phyloP scores from a whole-genome alignment of 176 grass and related monocot genomes.

The Thinopyrum elongatum region DNA sequence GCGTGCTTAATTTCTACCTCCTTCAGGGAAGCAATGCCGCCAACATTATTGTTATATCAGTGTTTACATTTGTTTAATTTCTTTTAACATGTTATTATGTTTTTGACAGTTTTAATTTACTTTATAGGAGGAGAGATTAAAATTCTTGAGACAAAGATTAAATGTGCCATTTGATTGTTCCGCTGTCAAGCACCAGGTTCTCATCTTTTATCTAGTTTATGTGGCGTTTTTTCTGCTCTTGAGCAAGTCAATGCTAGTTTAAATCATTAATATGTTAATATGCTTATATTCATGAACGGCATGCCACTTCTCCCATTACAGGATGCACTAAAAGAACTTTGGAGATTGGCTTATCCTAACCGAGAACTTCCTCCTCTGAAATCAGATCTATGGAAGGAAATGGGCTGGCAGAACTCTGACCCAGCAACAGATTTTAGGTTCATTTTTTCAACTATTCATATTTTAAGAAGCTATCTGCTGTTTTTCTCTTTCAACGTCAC shows the following conservation, averaged over 20 bases:
- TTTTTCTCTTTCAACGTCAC: slow-evolving; percentile 9
- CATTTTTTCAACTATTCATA: background rate
- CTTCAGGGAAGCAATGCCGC: background rate
- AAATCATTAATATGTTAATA: background rate
- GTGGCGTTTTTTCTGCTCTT: background rate
- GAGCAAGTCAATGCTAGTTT: slow-evolving; percentile 18
- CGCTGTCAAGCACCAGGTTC: slow-evolving; percentile 64
- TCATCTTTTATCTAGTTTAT: background rate
- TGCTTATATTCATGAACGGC: background rate
- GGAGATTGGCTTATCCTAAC: slow-evolving; percentile 73
- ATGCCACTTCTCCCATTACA: slow-evolving; percentile 32
- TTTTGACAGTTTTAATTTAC: slow-evolving; percentile 14
- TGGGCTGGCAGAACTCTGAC: slow-evolving; percentile 92
- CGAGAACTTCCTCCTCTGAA: slow-evolving; percentile 70
- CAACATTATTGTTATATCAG: background rate
- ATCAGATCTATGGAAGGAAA: slow-evolving; percentile 91
- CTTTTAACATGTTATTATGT: background rate
- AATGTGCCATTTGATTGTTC: slow-evolving; percentile 63
- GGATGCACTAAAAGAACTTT: slow-evolving; percentile 91
- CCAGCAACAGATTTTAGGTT: slow-evolving; percentile 91
- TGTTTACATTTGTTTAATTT: background rate
- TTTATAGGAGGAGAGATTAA: slow-evolving; percentile 58
- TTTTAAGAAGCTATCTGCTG: slow-evolving; percentile 22
- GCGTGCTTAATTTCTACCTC: background rate
- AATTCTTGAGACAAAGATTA: slow-evolving; percentile 64